Percentiles rank a stretch among this genome's conserved stretches.
Conservation (phyloP, 306 rosid species). For the Lagenaria siceraria region DNA sequence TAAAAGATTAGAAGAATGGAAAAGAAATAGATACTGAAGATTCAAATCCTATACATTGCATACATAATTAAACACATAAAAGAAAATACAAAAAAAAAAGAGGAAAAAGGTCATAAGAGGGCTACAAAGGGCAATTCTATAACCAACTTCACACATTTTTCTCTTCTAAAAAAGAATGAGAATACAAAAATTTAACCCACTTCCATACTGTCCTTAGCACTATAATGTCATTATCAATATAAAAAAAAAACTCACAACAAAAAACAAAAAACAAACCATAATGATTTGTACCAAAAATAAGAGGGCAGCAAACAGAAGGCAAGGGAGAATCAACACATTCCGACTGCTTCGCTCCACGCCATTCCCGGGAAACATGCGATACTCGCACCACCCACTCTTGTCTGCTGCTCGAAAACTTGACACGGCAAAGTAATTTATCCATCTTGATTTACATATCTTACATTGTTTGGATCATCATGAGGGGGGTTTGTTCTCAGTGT, state of each 20-base stretch:
- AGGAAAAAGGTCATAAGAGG: no score
- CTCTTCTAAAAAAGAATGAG: not conserved
- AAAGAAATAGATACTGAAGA: no score
- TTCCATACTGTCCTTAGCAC: not conserved
- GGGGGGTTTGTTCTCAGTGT: constrained; percentile 22
- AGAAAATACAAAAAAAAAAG: no score
- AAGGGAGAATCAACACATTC: not conserved
- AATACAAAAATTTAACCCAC: not conserved
- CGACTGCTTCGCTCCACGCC: not conserved
- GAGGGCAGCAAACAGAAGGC: not conserved
- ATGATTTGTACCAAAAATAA: constrained; percentile 6
- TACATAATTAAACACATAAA: no score
- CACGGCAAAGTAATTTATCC: not conserved
- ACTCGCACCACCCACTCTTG: not conserved
- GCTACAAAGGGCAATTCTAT: not conserved
- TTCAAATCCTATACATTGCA: no score
- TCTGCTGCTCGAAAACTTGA: constrained; percentile 1
- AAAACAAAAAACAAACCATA: not conserved
- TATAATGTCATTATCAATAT: not conserved
- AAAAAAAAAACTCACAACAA: not conserved
- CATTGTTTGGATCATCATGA: not conserved
- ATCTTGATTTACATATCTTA: constrained; percentile 13
- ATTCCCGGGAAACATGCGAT: not conserved
- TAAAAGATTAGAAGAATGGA: no score
- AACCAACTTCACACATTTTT: constrained; percentile 4